Evolutionary conservation across 1,284 basidiomycete species (phyloP), one percentile per base, ranked within the genome.

Genomic region (Cutaneotrichosporon cavernicola): DNA sequence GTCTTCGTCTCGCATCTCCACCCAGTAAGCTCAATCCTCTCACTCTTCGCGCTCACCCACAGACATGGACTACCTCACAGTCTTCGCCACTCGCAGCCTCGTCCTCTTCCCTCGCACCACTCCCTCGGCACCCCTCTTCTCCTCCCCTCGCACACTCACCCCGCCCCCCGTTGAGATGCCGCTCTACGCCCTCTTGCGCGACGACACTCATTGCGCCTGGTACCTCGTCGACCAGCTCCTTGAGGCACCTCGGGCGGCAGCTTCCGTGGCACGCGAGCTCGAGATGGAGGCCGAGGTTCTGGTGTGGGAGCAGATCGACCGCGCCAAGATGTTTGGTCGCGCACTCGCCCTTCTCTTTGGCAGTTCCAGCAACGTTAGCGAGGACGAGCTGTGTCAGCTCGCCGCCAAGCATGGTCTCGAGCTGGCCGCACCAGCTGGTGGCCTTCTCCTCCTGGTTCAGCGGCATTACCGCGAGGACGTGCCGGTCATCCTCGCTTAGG

Each of bases 1-100:
- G 51, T 34, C 51, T 53, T 18, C 16, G 51, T 31, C 51, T 53
- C 31, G 30, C 14, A 11, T 51, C 51, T 16, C 31, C 26, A 30
- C 7, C 50, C 51, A 53, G 51, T 53, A 18, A 53, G 51, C 30
- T 18, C 22, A 14, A 18, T 38, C 1, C 56, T n/a, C 43, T 21
- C 26, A 10, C 40, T 26, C 32, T 18, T 21, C 16, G 2, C 32
- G 34, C 14, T 46, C 51, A n/a, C 49, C 40, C 53, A 8, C 51
- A 63, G 60, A 34, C 46, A 70, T 79, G 77, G 75, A 77, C 69
- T 79, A 79, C 69, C 72, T 79, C 56, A 75, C 71, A 8, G 71
- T 77, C 56, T 68, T 79, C 60, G 65, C 74, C 51, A 72, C 73
- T 26, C 69, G 72, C 31, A 73, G 71, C 5, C 66, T 79, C 10